Base-by-base conservation (phyloP, 2,329 filamentous ascomycete genomes). In the Cladosporium austrohemisphaericum region DNA sequence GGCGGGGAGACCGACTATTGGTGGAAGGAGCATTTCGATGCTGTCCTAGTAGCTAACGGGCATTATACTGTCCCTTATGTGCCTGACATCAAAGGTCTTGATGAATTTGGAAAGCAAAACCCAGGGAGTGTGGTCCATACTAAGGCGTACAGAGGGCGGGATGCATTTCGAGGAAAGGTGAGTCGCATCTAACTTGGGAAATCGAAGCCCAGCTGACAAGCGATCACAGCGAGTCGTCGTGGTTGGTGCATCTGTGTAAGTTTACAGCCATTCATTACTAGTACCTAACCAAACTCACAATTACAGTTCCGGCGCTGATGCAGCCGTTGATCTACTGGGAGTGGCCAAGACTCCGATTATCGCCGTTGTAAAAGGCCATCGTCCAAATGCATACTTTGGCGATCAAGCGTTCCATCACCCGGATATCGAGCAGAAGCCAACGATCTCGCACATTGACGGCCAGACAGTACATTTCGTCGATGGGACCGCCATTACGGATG, bases 1-100 rank as follows among this genome's bases (percentile, higher is more conserved):
- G 55, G 53, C 10, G 25, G 5, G 25, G 33, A 43, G n/a, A 25
- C 35, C 16, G 78, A 84, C 56, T 75, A 76, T 52, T 85, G 82
- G 80, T 84, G 81, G 81, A 67, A 66, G 0, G 82, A 85, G 59
- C 68, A 67, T 22, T 84, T 84, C 49, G 81, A 85, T 56, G 80
- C 78, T 0, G 71, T 84, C 0, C 68, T 83, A 1, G 74, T 84
- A 3, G 81, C 79, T 1, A 80, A 71, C 26, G 81, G 81, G 0
- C 80, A 83, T 55, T 84, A 79, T 55, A 75, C 70, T 23, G 78
- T 83, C 1, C 81, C 80, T 0, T 83, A 76, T 50, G 69, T 81
- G 41, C 75, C 78, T 1, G 49, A 66, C 0, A 71, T 80, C 13
- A 60, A 71, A 1, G 78, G 78, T 0, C 57, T 81, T 5, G 70